These are phyloP conservation scores for Colletotrichum simmondsii DNA, from an alignment of 2,329 filamentous ascomycete genomes.

Conservation along the genomic window DNA sequence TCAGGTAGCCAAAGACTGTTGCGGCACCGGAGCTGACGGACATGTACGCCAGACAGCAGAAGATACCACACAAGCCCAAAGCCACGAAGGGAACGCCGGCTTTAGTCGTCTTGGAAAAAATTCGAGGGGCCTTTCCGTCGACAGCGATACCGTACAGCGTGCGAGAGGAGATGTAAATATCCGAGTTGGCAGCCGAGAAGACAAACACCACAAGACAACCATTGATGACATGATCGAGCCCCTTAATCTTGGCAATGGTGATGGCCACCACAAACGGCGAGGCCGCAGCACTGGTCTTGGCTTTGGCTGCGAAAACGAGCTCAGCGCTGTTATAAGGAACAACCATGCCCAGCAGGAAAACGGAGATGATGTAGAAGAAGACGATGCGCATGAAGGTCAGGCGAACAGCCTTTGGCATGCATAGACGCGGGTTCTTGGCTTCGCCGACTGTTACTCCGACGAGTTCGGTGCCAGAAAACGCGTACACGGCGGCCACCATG, in stretches of 20 bases:
- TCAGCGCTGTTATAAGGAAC: constrained; percentile 67
- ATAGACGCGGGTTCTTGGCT: constrained; percentile 74
- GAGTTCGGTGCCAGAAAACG: constrained; percentile 67
- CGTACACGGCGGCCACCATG: constrained; percentile 51
- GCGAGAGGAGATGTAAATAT: constrained; percentile 51
- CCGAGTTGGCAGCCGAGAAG: constrained; percentile 18
- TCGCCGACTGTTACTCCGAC: constrained; percentile 77
- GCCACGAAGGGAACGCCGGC: constrained; percentile 53
- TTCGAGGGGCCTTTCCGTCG: constrained; percentile 51
- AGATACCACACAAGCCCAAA: constrained; percentile 47
- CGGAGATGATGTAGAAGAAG: constrained; percentile 74
- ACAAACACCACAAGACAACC: constrained; percentile 24
- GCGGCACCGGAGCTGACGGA: constrained; percentile 48
- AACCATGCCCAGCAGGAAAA: constrained; percentile 74
- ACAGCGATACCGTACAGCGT: constrained; percentile 52
- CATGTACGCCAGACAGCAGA: constrained; percentile 52
- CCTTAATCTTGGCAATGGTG: constrained; percentile 21
- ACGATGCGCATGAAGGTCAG: constrained; percentile 77
- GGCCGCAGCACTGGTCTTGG: constrained; percentile 44
- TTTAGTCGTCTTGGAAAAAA: constrained; percentile 47
- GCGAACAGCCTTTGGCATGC: constrained; percentile 74
- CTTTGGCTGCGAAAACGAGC: constrained; percentile 55
- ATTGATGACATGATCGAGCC: constrained; percentile 28
- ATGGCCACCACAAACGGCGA: constrained; percentile 32
- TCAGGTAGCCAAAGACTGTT: constrained; percentile 51